Base-by-base conservation (phyloP, 2,329 filamentous ascomycete genomes). In the Claviceps pusilla region DNA sequence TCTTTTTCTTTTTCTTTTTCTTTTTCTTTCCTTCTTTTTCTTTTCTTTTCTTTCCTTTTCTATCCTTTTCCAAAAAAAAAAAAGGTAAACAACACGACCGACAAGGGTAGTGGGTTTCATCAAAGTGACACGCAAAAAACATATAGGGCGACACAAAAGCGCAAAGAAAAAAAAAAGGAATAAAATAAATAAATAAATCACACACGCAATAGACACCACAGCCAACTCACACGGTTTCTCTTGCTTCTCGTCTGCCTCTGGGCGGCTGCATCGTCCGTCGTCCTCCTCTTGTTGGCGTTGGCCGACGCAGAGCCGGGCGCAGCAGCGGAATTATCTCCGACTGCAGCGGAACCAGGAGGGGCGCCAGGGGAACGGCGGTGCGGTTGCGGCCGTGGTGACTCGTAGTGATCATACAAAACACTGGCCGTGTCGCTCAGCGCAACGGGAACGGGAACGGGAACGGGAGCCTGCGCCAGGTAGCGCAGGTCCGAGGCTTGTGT, bases 201-300 rank as follows among this genome's bases (percentile, higher is more conserved):
- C 24, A 24, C 24, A 3, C 3, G 24, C 19, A 35, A 37, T 10
- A 37, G 9, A 37, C 41, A 16, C 9, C 33, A 35, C 35, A 50
- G 35, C 37, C n/a, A 48, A 74, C 74, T 68, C 60, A 79, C 76
- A 63, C 79, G 68, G 59, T 82, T 82, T 56, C 79, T 74, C 64
- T 82, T 82, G 65, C 76, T 80, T 60, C 78, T 69, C 65, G 78
- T 78, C 67, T 77, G 75, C 64, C 75, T 78, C 64, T 76, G 76
- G 19, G 65, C 56, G 19, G 58, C 59, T 14, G 68, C 72, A 43
- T 75, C 74, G 42, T 73, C 72, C 10, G 71, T 64, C 16, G 67
- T 68, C 64, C 70, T 70, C 53, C 65, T 66, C 65, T 68, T 70
- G 58, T 58, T 67, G 59, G 59, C 58, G 57, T 57, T 63, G 54